A percentile compares a stretch with the other conserved stretches of the same genome.
Conservation (phyloP, 257 asterid species). For the Anisodus tanguticus region DNA sequence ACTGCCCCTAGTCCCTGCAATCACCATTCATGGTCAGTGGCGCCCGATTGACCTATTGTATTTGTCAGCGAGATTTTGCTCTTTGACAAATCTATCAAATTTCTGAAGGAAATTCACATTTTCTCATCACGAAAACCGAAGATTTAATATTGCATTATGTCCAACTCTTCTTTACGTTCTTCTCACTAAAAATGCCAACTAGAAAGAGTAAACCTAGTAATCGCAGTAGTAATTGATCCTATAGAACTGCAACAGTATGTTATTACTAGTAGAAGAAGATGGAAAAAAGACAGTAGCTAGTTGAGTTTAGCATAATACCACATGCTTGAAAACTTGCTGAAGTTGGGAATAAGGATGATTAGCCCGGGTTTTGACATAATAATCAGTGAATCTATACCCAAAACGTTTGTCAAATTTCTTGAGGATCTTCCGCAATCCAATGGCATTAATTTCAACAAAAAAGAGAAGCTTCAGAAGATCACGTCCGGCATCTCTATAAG, state of each 20-base stretch:
- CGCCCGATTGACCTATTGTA: not conserved
- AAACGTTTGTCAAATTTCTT: slow-evolving; percentile 95
- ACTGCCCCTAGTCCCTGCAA: slow-evolving; percentile 97
- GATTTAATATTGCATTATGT: not conserved
- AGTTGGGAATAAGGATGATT: slow-evolving; percentile 99
- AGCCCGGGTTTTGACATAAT: slow-evolving; percentile 95
- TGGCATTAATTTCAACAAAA: slow-evolving; percentile 89
- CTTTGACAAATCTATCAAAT: slow-evolving; percentile 12
- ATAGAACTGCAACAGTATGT: slow-evolving; percentile 13
- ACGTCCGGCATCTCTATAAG: slow-evolving; percentile 82
- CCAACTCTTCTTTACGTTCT: not conserved
- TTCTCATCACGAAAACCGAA: not conserved
- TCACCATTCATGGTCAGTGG: slow-evolving; percentile 31
- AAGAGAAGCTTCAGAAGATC: slow-evolving; percentile 86
- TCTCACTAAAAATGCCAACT: slow-evolving; percentile 18
- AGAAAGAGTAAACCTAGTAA: not conserved
- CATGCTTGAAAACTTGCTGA: slow-evolving; percentile 97
- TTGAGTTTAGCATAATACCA: slow-evolving; percentile 62
- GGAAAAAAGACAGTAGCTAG: not conserved
- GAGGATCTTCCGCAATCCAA: slow-evolving; percentile 91
- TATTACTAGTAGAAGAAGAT: slow-evolving; percentile 20
- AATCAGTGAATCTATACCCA: slow-evolving; percentile 87
- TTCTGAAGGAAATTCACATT: slow-evolving; percentile 14
- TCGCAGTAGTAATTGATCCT: slow-evolving; percentile 23
- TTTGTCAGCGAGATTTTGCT: not conserved